Percentiles rank a stretch among this genome's conserved stretches.
Evolutionary conservation across 1,139 yeast genomes (phyloP).

Genomic region (Scheffersomyces quercinus): DNA sequence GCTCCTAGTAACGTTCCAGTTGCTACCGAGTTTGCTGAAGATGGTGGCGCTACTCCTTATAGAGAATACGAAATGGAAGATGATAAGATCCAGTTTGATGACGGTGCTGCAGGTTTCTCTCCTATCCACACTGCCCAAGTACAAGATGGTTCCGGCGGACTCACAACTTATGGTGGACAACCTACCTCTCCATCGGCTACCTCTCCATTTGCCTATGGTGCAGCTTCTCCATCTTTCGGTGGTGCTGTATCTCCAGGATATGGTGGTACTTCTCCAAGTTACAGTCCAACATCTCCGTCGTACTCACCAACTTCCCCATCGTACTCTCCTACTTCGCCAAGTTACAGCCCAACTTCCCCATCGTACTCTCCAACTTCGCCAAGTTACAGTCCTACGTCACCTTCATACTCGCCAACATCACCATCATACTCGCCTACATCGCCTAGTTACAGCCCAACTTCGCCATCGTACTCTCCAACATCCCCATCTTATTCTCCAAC

Average conservation of each 20-base stretch:
- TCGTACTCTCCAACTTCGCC: slow-evolving; percentile 76
- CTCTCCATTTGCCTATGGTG: slow-evolving; percentile 53
- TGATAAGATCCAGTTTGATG: slow-evolving; percentile 72
- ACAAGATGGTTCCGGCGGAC: slow-evolving; percentile 82
- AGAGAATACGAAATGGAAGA: slow-evolving; percentile 79
- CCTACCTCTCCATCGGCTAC: slow-evolving; percentile 57
- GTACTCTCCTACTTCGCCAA: slow-evolving; percentile 72
- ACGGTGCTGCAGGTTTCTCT: slow-evolving; percentile 81
- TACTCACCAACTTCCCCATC: slow-evolving; percentile 57
- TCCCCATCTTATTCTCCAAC: slow-evolving; percentile 61
- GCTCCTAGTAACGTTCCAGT: slow-evolving; percentile 59
- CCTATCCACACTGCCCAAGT: slow-evolving; percentile 90
- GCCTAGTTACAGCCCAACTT: slow-evolving; percentile 73
- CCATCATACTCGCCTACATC: slow-evolving; percentile 72
- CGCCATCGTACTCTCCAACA: slow-evolving; percentile 58
- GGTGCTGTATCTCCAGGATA: slow-evolving; percentile 69
- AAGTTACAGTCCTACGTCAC: slow-evolving; percentile 71
- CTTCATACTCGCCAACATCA: slow-evolving; percentile 72
- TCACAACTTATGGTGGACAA: slow-evolving; percentile 84
- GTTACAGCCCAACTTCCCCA: slow-evolving; percentile 74
- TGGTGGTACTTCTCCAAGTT: slow-evolving; percentile 55
- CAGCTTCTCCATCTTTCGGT: slow-evolving; percentile 49
- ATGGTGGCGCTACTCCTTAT: slow-evolving; percentile 95
- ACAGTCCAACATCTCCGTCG: slow-evolving; percentile 44
- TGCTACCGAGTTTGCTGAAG: slow-evolving; percentile 38